phyloP scores from a whole-genome alignment of 2,329 filamentous ascomycete genomes.

The Allantophomopsis lycopodina region DNA sequence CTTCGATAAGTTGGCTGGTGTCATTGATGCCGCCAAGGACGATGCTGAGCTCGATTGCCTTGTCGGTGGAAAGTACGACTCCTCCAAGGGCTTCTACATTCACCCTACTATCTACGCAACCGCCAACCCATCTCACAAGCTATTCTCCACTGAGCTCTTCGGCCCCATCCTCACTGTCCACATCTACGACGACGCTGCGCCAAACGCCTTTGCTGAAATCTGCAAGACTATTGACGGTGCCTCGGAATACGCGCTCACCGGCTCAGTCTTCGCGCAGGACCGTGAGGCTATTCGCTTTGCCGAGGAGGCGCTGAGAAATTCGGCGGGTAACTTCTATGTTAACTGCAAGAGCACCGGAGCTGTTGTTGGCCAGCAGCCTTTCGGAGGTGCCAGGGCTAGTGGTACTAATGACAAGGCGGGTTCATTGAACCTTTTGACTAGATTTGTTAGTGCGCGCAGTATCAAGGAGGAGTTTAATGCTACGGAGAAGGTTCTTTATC shows the following conservation, averaged over 20 bases:
- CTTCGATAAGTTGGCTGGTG: constrained; percentile 64
- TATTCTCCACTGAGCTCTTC: constrained; percentile 70
- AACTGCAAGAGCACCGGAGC: constrained; percentile 72
- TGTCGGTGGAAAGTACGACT: constrained; percentile 64
- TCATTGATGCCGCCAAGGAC: constrained; percentile 68
- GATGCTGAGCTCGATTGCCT: constrained; percentile 62
- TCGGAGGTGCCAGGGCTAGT: constrained; percentile 53
- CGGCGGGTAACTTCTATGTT: constrained; percentile 75
- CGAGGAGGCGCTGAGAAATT: constrained; percentile 57
- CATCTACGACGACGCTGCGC: constrained; percentile 58
- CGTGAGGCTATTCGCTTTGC: constrained; percentile 50
- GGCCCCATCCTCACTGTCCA: constrained; percentile 64
- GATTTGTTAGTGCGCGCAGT: constrained; percentile 53
- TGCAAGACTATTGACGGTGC: constrained; percentile 57
- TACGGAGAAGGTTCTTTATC: constrained; percentile 50
- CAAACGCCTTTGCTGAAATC: constrained; percentile 36
- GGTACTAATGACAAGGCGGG: constrained; percentile 66
- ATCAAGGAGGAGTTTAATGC: constrained; percentile 65
- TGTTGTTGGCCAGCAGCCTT: constrained; percentile 61
- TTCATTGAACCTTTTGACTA: constrained; percentile 44
- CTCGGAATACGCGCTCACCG: constrained; percentile 67
- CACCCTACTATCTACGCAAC: constrained; percentile 73
- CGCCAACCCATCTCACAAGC: constrained; percentile 57
- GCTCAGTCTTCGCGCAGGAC: constrained; percentile 61
- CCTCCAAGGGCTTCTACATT: constrained; percentile 69